Evolutionary conservation across 495 filamentous ascomycete species (phyloP).

Genomic region (Ascobolus immersus): DNA sequence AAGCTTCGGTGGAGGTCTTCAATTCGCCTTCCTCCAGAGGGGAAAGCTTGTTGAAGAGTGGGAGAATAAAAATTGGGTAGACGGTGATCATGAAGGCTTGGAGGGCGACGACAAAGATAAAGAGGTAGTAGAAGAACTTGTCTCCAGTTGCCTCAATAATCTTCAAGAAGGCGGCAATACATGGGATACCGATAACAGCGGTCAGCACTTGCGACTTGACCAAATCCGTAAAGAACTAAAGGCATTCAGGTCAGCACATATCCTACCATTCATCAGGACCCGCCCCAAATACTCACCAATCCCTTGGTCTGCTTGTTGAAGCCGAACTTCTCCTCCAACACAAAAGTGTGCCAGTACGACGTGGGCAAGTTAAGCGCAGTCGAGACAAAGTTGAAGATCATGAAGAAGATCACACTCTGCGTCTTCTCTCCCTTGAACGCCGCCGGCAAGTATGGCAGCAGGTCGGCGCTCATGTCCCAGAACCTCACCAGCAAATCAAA

Average conservation of each 20-base stretch:
- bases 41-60: conserved; percentile 93
- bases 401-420: conserved; percentile 77
- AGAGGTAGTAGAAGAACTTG: conserved; percentile 91
- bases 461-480: conserved; percentile 27
- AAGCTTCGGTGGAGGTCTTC: conserved; percentile 63
- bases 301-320: conserved; percentile 93
- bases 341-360: conserved; percentile 76
- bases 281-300: conserved; percentile 19
- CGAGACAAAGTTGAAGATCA: conserved; percentile 58
- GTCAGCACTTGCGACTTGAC: conserved; percentile 70
- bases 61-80: conserved; percentile 82
- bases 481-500: conserved; percentile 72
- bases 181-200: conserved; percentile 52
- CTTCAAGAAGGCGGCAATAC: conserved; percentile 67
- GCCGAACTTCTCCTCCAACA: conserved; percentile 86
- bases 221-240: conserved; percentile 57
- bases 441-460: not conserved
- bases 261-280: not conserved
- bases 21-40: conserved; percentile 65
- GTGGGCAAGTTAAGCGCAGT: conserved; percentile 54
- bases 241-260: not conserved
- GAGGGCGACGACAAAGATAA: conserved; percentile 66
- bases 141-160: conserved; percentile 80
- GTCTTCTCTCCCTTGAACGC: conserved; percentile 51
- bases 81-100: conserved; percentile 87